These are phyloP conservation scores for Ceratobasidium sp. DNA, from an alignment of 1,284 basidiomycete species.

Conservation along the genomic window DNA sequence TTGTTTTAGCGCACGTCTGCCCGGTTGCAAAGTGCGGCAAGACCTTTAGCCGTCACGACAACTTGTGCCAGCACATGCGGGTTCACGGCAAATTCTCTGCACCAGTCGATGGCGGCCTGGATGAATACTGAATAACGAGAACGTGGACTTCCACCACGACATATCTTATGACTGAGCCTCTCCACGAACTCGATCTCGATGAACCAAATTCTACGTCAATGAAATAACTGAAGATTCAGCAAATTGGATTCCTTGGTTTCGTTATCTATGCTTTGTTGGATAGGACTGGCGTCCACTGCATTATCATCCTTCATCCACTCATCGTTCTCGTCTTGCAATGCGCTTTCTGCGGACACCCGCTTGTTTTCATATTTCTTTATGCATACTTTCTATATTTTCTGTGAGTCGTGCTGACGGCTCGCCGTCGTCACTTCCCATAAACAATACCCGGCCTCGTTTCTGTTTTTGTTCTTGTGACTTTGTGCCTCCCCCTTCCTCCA, in stretches of 20 bases:
- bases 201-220: slow-evolving; percentile 20
- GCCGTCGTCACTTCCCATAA: slow-evolving; percentile 33
- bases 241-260: slow-evolving; percentile 10
- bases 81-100: slow-evolving; percentile 60
- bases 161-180: background rate
- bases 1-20: slow-evolving; percentile 73
- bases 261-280: slow-evolving; percentile 29
- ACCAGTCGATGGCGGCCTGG: slow-evolving; percentile 34
- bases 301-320: slow-evolving; percentile 40
- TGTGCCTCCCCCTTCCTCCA: background rate
- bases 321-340: slow-evolving; percentile 35
- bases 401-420: slow-evolving; percentile 33
- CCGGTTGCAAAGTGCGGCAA: slow-evolving; percentile 80
- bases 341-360: slow-evolving; percentile 37
- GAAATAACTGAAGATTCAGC: slow-evolving; percentile 31
- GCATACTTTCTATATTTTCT: slow-evolving; percentile 37
- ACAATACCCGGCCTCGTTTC: slow-evolving; percentile 29
- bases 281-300: slow-evolving; percentile 43
- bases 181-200: background rate
- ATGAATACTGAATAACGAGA: slow-evolving; percentile 17
- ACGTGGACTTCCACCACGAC: background rate
- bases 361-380: slow-evolving; percentile 43
- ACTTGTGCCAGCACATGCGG: slow-evolving; percentile 77
- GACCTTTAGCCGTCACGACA: slow-evolving; percentile 86
- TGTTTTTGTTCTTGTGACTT: slow-evolving; percentile 17